Evolutionary conservation across 371 early-diverging fungal species (phyloP).

Genomic region (Mucor ambiguus): DNA sequence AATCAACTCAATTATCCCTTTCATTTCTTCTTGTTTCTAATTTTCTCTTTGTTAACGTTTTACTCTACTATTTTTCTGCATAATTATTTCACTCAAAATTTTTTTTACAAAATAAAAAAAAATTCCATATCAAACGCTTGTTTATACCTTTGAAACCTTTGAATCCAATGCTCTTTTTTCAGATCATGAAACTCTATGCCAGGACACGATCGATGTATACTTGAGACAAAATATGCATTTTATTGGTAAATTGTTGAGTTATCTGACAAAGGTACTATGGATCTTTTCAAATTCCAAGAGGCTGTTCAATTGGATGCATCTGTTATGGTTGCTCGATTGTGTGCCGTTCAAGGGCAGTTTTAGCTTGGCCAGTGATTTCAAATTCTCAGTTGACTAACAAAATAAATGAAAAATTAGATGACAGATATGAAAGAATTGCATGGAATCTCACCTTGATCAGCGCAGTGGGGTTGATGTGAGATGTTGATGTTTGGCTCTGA

Average conservation of each 20-base stretch:
- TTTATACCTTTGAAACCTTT: neutral
- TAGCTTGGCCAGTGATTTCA: slow-evolving; percentile 33
- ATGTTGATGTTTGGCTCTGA: neutral
- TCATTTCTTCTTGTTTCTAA: neutral
- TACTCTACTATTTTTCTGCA: neutral
- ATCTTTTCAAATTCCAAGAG: slow-evolving; percentile 38
- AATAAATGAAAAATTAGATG: neutral
- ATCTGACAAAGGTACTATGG: slow-evolving; percentile 31
- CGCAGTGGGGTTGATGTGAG: neutral
- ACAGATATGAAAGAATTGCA: neutral
- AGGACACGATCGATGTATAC: neutral
- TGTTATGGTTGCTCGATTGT: slow-evolving; percentile 1
- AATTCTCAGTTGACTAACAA: neutral
- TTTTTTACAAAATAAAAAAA: slow-evolving; percentile 6
- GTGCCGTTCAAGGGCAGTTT: slow-evolving; percentile 26
- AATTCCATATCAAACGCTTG: neutral
- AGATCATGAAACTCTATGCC: neutral
- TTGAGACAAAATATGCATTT: neutral
- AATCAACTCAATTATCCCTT: neutral
- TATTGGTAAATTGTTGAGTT: slow-evolving; percentile 1
- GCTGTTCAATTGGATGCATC: slow-evolving; percentile 32
- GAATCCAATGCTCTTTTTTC: neutral
- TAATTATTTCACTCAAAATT: neutral
- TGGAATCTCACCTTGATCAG: neutral
- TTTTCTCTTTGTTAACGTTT: slow-evolving; percentile 1